Evolutionary conservation across 2,329 filamentous ascomycete species (phyloP).

Genomic region (Fusarium sulawesiense): DNA sequence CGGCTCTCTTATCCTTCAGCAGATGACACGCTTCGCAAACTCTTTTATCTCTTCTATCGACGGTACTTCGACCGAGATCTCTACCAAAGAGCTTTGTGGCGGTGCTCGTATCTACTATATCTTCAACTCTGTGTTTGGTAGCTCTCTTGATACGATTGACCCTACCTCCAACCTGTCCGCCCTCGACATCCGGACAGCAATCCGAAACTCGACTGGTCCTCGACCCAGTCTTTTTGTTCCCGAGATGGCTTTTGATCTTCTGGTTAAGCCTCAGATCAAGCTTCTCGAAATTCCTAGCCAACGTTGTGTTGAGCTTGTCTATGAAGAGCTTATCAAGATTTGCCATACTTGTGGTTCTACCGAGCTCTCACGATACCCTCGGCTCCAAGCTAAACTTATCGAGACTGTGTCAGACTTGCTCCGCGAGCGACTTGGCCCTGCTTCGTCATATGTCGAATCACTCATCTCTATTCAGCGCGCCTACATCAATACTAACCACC

Average conservation of each 20-base stretch:
- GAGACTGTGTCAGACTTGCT: constrained; percentile 97
- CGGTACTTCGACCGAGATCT: constrained; percentile 97
- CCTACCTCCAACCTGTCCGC: constrained; percentile 95
- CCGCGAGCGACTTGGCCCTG: constrained; percentile 89
- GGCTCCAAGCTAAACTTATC: constrained; percentile 95
- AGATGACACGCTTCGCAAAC: constrained; percentile 98
- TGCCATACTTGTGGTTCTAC: constrained; percentile 98
- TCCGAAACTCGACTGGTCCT: constrained; percentile 96
- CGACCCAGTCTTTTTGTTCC: constrained; percentile 96
- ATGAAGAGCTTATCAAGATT: constrained; percentile 99
- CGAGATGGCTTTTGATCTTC: constrained; percentile 95
- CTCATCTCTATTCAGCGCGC: constrained; percentile 96
- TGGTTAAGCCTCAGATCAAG: constrained; percentile 99
- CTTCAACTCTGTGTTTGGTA: constrained; percentile 98
- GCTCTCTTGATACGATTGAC: constrained; percentile 94
- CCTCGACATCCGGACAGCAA: constrained; percentile 94
- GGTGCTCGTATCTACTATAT: constrained; percentile 98
- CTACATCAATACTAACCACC: constrained; percentile 99
- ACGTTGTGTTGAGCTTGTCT: constrained; percentile 96
- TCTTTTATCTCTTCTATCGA: constrained; percentile 99
- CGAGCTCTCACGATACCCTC: constrained; percentile 90
- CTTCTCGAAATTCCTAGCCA: constrained; percentile 94
- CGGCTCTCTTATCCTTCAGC: constrained; percentile 91
- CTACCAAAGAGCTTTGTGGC: constrained; percentile 96
- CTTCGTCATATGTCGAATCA: constrained; percentile 92